Base-by-base conservation (phyloP, 208 protist species). In the Trypanosoma avium region DNA sequence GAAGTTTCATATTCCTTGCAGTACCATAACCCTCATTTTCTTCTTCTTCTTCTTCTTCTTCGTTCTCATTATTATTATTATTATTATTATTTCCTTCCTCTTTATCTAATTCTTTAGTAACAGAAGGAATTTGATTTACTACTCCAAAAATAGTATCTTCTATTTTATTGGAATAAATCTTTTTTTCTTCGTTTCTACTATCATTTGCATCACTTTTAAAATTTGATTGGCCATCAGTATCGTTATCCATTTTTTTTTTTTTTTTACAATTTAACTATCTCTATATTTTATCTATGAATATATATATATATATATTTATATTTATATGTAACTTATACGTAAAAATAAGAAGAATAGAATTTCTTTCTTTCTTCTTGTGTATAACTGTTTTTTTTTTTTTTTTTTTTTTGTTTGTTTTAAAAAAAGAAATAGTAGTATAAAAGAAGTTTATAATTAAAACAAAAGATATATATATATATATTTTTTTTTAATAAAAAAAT, bases 271-370 rank as follows among this genome's bases (percentile, higher is more conserved):
- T 13, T 38, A 13, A 42, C 1, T 42, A 42, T 42, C 17, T n/a
- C n/a, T 29, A 50, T 50, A 13, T 30, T 50, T 10, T 42, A n/a
- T 42, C 17, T 42, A n/a, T 9, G 36, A 13, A 2, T 42, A 13
- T 13, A 42, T 42, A 50, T 24, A 24, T 50, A 50, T 50, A 48
- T 48, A 48, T 48, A 48, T 48, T 21, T 48, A 48, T 48, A 48
- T 48, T 5, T 17, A 17, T 48, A 5, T 48, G 21, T 48, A 50
- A n/a, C n/a, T n/a, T n/a, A n/a, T n/a, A n/a, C n/a, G n/a, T n/a
- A n/a, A n/a, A n/a, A 30, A 50, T 7, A 50, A 26, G 36, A n/a
- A 1, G 10, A 42, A 38, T 42, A 42, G 10, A 3, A 42, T 15
- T 15, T 42, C 7, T 42, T 9, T 42, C 7, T n/a, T n/a, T 42